Evolutionary conservation across 2,329 filamentous ascomycete genomes (phyloP).

Genomic region (Aspergillus piperis): DNA sequence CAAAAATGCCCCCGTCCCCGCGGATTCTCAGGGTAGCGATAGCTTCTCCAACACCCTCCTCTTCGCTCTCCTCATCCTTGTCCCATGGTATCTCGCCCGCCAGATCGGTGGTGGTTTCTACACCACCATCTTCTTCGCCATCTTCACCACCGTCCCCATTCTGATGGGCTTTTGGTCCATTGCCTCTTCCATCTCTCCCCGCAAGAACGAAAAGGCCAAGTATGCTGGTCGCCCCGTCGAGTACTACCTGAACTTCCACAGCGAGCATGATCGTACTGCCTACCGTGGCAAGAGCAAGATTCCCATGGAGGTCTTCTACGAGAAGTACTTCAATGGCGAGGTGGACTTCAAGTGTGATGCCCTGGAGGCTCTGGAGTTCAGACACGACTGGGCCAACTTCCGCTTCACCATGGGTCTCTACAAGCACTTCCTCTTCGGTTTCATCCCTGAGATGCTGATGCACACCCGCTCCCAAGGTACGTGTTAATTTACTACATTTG

Average conservation of each 20-base stretch:
- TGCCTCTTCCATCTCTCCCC: slow-evolving; percentile 76
- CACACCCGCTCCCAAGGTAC: slow-evolving; percentile 85
- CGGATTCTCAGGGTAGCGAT: slow-evolving; percentile 80
- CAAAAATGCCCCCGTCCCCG: slow-evolving; percentile 90
- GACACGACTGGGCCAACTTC: slow-evolving; percentile 97
- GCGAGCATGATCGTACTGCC: slow-evolving; percentile 47
- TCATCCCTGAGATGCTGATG: slow-evolving; percentile 88
- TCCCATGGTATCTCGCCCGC: slow-evolving; percentile 80
- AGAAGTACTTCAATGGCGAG: slow-evolving; percentile 95
- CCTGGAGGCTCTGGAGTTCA: slow-evolving; percentile 86
- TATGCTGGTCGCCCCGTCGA: slow-evolving; percentile 85
- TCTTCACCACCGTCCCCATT: slow-evolving; percentile 77
- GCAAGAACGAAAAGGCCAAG: slow-evolving; percentile 89
- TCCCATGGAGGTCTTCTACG: slow-evolving; percentile 79
- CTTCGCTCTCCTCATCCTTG: slow-evolving; percentile 65
- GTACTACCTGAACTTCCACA: slow-evolving; percentile 67
- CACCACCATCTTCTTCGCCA: slow-evolving; percentile 81
- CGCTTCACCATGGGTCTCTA: slow-evolving; percentile 82
- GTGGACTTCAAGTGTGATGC: slow-evolving; percentile 94
- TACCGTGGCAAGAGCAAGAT: slow-evolving; percentile 54
- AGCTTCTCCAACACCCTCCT: slow-evolving; percentile 84
- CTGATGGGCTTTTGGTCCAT: slow-evolving; percentile 80
- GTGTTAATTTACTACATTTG: not conserved
- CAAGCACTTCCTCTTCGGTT: slow-evolving; percentile 83
- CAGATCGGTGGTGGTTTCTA: slow-evolving; percentile 82